Percentiles rank a stretch among this genome's conserved stretches.
Conservation (phyloP, 345 rosid genomes). For the Sonneratia alba region DNA sequence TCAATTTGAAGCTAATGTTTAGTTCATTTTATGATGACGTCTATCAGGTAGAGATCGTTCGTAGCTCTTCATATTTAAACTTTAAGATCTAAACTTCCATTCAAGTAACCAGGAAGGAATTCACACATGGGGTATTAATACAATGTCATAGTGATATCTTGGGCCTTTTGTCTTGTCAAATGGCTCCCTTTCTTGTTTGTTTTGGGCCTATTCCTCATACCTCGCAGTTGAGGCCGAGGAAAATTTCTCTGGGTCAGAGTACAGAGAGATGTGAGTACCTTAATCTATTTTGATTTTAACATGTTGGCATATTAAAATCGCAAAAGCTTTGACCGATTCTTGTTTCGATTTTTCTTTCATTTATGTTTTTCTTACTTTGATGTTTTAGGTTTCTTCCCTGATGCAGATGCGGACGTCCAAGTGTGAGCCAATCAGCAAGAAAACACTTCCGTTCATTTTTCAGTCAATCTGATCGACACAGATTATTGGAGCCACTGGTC, state of each 20-base stretch:
- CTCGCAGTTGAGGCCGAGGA: constrained; percentile 68
- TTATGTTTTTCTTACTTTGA: neutral
- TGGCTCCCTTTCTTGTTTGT: constrained; percentile 5
- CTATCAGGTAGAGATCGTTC: neutral
- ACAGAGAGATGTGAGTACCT: constrained; percentile 37
- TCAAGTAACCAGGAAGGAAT: constrained; percentile 33
- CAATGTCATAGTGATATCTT: constrained; percentile 41
- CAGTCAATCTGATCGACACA: constrained; percentile 81
- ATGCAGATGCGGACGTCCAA: constrained; percentile 65
- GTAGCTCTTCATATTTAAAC: constrained; percentile 1
- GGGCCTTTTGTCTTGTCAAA: constrained; percentile 2
- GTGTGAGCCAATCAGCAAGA: constrained; percentile 38
- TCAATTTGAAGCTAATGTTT: neutral
- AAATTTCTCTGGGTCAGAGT: constrained; percentile 50
- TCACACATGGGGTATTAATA: constrained; percentile 57
- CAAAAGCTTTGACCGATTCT: neutral
- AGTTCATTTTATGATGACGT: neutral
- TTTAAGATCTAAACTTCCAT: constrained; percentile 64
- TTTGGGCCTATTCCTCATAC: constrained; percentile 17
- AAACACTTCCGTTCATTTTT: constrained; percentile 41
- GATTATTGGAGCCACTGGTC: constrained; percentile 26
- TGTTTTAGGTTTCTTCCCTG: neutral
- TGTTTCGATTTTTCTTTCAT: neutral
- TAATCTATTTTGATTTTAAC: neutral
- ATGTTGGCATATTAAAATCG: neutral